Evolutionary conservation across 352 stramenopile genomes (phyloP), one percentile per base, ranked within the genome.

Genomic region (Globisporangium abappressorium): DNA sequence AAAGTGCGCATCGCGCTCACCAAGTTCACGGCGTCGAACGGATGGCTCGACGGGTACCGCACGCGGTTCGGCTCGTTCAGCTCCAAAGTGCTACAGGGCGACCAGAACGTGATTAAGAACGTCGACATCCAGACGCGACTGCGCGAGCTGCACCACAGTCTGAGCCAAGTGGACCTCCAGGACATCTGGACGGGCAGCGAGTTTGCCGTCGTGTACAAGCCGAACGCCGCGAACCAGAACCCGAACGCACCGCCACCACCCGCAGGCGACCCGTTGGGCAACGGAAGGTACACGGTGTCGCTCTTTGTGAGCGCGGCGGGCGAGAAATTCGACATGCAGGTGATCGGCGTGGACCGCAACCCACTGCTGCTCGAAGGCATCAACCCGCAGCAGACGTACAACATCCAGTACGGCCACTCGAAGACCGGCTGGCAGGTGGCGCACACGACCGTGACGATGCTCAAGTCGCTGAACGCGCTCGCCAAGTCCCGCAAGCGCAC

Each of bases 91-190:
- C 64, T 82, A 11, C 71, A 78, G 8, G 65, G 68, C n/a, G 70
- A 84, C 22, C 73, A 83, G 53, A 90, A 75, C 57, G 83, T 89
- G 28, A 94, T 94, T 68, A 94, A 94, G 72, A 91, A 78, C 57
- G 87, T 95, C 34, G 87, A 95, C 69, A 80, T 92, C 59, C 87
- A 95, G 71, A 95, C 87, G 62, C 82, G 85, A n/a, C 68, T 93
- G n/a, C 72, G 87, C 9, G 87, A 95, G 65, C 75, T 95, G 41
- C 87, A 95, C 71, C 81, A 90, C 64, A 89, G 78, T 24, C 74
- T 95, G 0, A 69, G 65, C 28, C 65, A 71, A 38, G 84, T 93
- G 11, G 81, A 89, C 6, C 66, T 92, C 8, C 71, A 92, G 59
- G 87, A 95, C 65, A 90, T 95, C 55, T 95, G 87, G 87, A 91